Base-by-base conservation (phyloP, 2,329 filamentous ascomycete species). In the Nemania sp. region DNA sequence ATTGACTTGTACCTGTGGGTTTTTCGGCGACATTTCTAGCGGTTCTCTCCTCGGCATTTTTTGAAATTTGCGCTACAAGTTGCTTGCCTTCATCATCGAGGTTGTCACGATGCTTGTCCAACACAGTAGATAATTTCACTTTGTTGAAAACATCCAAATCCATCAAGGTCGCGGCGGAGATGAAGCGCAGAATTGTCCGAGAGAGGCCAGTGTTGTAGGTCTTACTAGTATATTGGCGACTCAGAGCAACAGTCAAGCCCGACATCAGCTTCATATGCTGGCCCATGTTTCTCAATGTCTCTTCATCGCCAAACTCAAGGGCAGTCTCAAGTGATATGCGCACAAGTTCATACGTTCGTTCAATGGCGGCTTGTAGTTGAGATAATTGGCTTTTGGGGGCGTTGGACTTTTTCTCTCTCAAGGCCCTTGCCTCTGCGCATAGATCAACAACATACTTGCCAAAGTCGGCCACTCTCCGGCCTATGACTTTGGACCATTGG, bases 251-350 rank as follows among this genome's bases (percentile, higher is more conserved):
- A 51, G 83, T 80, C 49, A 88, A 74, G 48, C 80, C 81, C 48
- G 81, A 78, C 37, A 87, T 79, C 54, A 87, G 74, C 66, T 84
- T 86, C 50, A 81, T 78, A 67, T 87, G 82, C 13, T 80, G 79
- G 9, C 84, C 84, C 37, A 87, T 75, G 56, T 86, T 86, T 66
- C 84, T 81, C 40, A 87, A 72, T 13, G 86, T 81, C 20, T 79
- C 78, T 46, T 79, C 78, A 68, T 86, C 83, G 12, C 83, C 84
- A 72, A 80, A 80, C 21, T 80, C 77, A 53, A 83, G 78, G 1
- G 82, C 83, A 11, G 82, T 79, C 63, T 86, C 80, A 48, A 87
- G 75, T 2, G 82, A 81, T 54, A 78, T 73, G 63, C 78, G 80
- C 5, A 87, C 74, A 4, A 79, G 75, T 40, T 82, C 77, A 59